Evolutionary conservation across 352 stramenopile genomes (phyloP), one percentile per base, ranked within the genome.

Genomic region (Globisporangium barbulae): DNA sequence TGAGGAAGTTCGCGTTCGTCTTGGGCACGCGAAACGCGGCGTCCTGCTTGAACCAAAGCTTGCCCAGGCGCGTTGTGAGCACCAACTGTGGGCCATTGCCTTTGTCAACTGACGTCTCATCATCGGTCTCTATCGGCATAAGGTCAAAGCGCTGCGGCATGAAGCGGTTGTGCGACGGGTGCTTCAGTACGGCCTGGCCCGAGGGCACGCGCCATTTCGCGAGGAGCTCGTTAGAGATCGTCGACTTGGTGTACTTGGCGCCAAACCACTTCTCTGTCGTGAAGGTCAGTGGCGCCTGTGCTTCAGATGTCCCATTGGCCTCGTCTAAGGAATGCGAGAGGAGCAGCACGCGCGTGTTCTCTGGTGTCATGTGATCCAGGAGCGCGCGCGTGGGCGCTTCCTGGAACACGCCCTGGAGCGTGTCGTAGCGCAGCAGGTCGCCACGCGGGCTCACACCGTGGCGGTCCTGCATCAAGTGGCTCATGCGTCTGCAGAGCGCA

Each of bases 1-100:
- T 28, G 9, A 91, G 68, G 39, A 92, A 87, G 50, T 76, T 85
- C 28, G 86, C 80, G 52, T 87, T 87, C 31, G 75, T 79, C 61
- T 85, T 86, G 37, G 87, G 87, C n/a, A 82, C 72, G 31, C 72
- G 63, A 61, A 96, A 96, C 25, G 58, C 76, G 22, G 61, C 45
- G 44, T 92, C 85, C 6, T 73, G 83, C 28, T 91, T 88, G 75
- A 83, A 94, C 81, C 86, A 94, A 30, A 94, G 72, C 62, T 89
- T 82, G 56, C 71, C 85, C 59, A 71, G 70, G 9, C 22, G 39
- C 2, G 74, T 82, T 31, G 62, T 65, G 42, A 66, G 48, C 12
- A 78, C 69, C 3, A 89, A 63, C 28, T 76, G 44, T 0, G 79
- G 78, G 48, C 73, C 63, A 21, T 53, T 28, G 7, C 31, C 9